Evolutionary conservation across 768 basidiomycete genomes (phyloP).

Genomic region (Amanita jacksonii): DNA sequence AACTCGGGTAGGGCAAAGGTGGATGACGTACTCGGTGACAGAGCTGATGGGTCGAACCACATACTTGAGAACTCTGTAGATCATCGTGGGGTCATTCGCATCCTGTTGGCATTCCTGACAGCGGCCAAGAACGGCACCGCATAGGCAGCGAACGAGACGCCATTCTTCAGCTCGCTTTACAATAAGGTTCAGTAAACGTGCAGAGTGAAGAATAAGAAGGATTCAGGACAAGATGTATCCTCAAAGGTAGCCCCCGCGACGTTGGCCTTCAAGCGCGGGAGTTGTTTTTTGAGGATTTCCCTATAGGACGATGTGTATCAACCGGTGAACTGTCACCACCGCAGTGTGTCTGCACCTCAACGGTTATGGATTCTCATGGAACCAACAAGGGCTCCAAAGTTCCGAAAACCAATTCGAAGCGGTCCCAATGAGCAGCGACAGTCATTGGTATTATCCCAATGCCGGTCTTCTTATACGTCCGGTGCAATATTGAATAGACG

Average conservation of each 20-base stretch:
- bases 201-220: conserved; percentile 13
- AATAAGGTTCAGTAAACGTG: conserved; percentile 7
- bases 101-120: conserved; percentile 38
- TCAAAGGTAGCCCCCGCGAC: conserved; percentile 85
- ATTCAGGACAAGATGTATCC: conserved; percentile 48
- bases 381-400: conserved; percentile 53
- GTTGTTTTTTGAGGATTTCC: conserved; percentile 76
- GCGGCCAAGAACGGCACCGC: conserved; percentile 76
- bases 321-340: conserved; percentile 44
- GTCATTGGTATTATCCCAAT: conserved; percentile 64
- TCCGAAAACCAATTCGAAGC: conserved; percentile 12
- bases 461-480: conserved; percentile 94
- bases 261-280: conserved; percentile 61
- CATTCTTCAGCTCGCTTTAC: conserved; percentile 52
- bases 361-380: conserved; percentile 24
- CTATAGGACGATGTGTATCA: conserved; percentile 96
- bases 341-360: conserved; percentile 14
- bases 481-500: conserved; percentile 11
- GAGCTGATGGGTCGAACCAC: conserved; percentile 66
- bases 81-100: conserved; percentile 23
- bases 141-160: conserved; percentile 62
- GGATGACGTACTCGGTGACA: conserved; percentile 51
- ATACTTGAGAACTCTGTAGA: conserved; percentile 76
- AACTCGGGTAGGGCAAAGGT: conserved; percentile 2
- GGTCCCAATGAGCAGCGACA: conserved; percentile 21